phyloP scores from a whole-genome alignment of 306 rosid species.

The Psophocarpus tetragonolobus region DNA sequence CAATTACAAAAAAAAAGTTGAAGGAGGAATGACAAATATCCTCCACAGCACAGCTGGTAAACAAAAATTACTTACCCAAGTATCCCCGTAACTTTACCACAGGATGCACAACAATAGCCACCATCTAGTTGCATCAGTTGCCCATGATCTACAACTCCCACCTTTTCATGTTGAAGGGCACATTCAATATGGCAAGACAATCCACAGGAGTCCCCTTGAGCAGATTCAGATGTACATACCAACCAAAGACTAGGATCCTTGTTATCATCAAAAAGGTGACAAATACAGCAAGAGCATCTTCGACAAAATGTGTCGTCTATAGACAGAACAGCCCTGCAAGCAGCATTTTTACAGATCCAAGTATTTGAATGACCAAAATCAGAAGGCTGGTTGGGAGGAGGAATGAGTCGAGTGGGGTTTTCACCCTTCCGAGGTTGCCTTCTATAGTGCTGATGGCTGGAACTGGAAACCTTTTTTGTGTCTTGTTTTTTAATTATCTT shows the following conservation, averaged over 20 bases:
- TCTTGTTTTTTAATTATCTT: slow-evolving; percentile 82
- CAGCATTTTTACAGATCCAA: slow-evolving; percentile 93
- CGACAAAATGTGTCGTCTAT: slow-evolving; percentile 79
- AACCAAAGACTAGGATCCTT: slow-evolving; percentile 99
- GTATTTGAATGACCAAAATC: slow-evolving; percentile 67
- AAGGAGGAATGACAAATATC: slow-evolving; percentile 20
- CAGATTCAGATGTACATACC: slow-evolving; percentile 80
- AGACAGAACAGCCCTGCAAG: slow-evolving; percentile 87
- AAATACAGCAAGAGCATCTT: slow-evolving; percentile 96
- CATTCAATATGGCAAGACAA: slow-evolving; percentile 95
- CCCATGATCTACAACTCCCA: slow-evolving; percentile 90
- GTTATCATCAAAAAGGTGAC: slow-evolving; percentile 89
- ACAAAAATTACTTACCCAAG: slow-evolving; percentile 70
- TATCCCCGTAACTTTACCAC: slow-evolving; percentile 95
- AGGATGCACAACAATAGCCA: slow-evolving; percentile 87
- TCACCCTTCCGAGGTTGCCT: slow-evolving; percentile 84
- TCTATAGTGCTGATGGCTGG: slow-evolving; percentile 54
- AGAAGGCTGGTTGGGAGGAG: slow-evolving; percentile 63
- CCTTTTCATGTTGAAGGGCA: slow-evolving; percentile 79
- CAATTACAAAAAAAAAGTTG: slow-evolving; percentile 13
- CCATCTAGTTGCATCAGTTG: slow-evolving; percentile 97
- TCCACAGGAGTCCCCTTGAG: slow-evolving; percentile 79
- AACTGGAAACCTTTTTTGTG: slow-evolving; percentile 57
- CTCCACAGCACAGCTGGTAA: slow-evolving; percentile 12
- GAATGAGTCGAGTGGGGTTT: slow-evolving; percentile 63